Evolutionary conservation across 768 basidiomycete species (phyloP).

Genomic region (Mrakia frigida): DNA sequence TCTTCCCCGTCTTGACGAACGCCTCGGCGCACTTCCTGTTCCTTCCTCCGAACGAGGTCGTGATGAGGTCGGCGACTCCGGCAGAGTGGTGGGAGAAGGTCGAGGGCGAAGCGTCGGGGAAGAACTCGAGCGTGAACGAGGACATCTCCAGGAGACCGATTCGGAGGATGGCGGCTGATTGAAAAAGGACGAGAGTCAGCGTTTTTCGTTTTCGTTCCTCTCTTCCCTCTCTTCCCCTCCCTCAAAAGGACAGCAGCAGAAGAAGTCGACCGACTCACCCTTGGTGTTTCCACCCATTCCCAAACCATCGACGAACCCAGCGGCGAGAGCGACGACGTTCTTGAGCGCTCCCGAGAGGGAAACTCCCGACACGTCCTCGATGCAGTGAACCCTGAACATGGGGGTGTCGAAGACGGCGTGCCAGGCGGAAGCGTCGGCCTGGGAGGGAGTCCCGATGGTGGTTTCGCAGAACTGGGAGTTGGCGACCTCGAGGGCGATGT

Average conservation of each 20-base stretch:
- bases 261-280: conserved; percentile 35
- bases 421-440: conserved; percentile 42
- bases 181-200: not conserved
- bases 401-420: conserved; percentile 41
- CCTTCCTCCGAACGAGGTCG: conserved; percentile 46
- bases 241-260: too few species aligned
- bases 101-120: conserved; percentile 46
- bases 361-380: conserved; percentile 50
- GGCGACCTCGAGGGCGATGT: conserved; percentile 45
- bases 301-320: conserved; percentile 49
- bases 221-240: too few species aligned
- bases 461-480: conserved; percentile 48
- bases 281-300: conserved; percentile 49
- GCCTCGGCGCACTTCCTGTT: conserved; percentile 40
- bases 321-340: conserved; percentile 51
- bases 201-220: too few species aligned
- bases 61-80: conserved; percentile 51
- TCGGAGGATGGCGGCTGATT: conserved; percentile 48
- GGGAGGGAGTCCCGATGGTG: conserved; percentile 47
- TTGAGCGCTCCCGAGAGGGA: conserved; percentile 50
- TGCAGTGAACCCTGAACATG: conserved; percentile 47
- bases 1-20: conserved; percentile 48
- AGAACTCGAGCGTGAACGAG: conserved; percentile 49
- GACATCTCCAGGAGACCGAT: conserved; percentile 51
- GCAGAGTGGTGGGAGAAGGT: conserved; percentile 49